These are phyloP conservation scores for Spathaspora boniae DNA, from an alignment of 805 yeast genomes.

Conservation along the genomic window DNA sequence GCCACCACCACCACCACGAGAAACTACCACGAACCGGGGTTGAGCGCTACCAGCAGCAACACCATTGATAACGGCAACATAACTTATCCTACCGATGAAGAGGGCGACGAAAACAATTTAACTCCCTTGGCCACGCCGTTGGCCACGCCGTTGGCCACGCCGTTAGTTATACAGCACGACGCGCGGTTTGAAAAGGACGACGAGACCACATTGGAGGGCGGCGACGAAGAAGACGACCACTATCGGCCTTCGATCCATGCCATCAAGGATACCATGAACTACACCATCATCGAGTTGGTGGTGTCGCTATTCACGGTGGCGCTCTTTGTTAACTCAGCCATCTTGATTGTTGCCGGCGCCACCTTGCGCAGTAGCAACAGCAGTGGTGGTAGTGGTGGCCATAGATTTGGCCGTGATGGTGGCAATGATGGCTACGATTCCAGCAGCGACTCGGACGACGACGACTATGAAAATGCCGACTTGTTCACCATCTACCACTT, in stretches of 20 bases:
- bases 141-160: conserved; percentile 7
- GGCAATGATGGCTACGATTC: conserved; percentile 10
- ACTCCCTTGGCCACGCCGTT: conserved; percentile 9
- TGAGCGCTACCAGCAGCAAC: neutral
- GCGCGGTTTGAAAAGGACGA: conserved; percentile 10
- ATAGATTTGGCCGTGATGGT: conserved; percentile 11
- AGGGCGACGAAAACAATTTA: conserved; percentile 1
- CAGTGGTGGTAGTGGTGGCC: too few species aligned
- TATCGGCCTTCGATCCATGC: conserved; percentile 80
- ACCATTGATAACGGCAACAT: conserved; percentile 1
- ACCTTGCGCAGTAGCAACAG: conserved; percentile 52
- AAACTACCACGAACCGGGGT: neutral
- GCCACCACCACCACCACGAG: neutral
- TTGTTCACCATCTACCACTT: conserved; percentile 74
- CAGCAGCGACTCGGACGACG: conserved; percentile 12
- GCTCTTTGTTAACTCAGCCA: conserved; percentile 87
- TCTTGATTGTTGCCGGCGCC: conserved; percentile 88
- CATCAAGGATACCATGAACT: conserved; percentile 72
- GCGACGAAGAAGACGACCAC: conserved; percentile 28
- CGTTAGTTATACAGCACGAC: neutral
- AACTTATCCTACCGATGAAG: conserved; percentile 1
- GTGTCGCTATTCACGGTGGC: conserved; percentile 84
- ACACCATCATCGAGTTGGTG: conserved; percentile 77
- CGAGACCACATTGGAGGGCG: conserved; percentile 8
- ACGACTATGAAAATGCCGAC: conserved; percentile 53